Base-by-base conservation (phyloP, 2,329 filamentous ascomycete genomes). In the Stromatinia cepivora region DNA sequence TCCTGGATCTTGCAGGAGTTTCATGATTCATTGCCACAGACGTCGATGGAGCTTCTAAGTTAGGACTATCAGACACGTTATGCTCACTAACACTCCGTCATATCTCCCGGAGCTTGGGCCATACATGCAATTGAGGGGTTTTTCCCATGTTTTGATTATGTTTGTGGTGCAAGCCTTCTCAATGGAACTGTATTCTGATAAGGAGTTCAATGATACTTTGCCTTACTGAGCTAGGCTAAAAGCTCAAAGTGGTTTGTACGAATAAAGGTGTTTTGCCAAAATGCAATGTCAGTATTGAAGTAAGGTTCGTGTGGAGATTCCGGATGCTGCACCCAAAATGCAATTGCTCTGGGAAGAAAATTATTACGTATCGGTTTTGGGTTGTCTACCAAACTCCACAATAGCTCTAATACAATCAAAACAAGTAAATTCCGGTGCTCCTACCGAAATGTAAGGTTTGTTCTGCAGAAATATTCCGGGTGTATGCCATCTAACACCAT, bases 21-120 rank as follows among this genome's bases (percentile, higher is more conserved):
- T 62, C 45, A 62, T 31, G 59, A 62, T 50, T 22, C 45, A 36
- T 36, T 62, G 45, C 59, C 31, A n/a, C 11, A 62, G 45, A 50
- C 59, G 45, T 62, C 22, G 45, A 62, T 62, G 45, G 45, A 50
- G 45, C 45, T 62, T 62, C 59, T 62, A 62, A 62, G 48, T 62
- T 34, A 28, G 45, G 59, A 50, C 45, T 62, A 31, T 31, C 22
- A 50, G 59, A 50, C 45, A 62, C 45, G 31, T 62, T 62, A 48
- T 50, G 45, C 13, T 50, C 45, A 36, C 31, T 36, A 20, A 36
- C 45, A 50, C 59, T 62, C 59, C 59, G 59, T 20, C 25, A 48
- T 48, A 62, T 46, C 42, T 62, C 20, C 42, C 42, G 59, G 59
- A 50, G 59, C 59, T 62, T 62, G 59, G 59, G 22, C 59, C 59